Evolutionary conservation across 139 green algal genomes (phyloP).

Genomic region (Diplosphaera chodatii): DNA sequence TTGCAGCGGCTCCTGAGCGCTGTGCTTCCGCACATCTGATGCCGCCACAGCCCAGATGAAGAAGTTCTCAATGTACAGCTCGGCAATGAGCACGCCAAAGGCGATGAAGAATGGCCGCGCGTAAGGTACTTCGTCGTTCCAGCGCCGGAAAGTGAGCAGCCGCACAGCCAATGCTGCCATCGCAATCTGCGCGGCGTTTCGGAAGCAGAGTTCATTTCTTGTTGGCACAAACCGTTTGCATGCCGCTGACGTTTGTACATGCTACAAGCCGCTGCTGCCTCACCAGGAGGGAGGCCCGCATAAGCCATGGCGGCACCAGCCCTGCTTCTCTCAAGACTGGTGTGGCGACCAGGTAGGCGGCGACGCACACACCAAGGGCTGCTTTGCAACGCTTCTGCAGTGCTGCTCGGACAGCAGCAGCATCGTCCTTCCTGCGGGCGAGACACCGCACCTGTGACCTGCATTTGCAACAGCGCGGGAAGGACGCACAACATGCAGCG

Average conservation of each 20-base stretch:
- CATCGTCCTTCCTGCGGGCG: background rate
- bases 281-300: background rate
- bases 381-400: background rate
- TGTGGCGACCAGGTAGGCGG: background rate
- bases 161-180: background rate
- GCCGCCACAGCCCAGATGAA: conserved; percentile 13
- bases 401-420: no score
- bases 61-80: conserved; percentile 11
- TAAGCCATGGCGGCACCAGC: background rate
- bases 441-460: no score
- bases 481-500: no score
- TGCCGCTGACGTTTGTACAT: no score
- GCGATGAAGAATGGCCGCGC: conserved; percentile 10
- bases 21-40: conserved; percentile 57
- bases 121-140: conserved; percentile 11
- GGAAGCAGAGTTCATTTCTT: no score
- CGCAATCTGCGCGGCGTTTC: background rate
- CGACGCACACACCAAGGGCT: background rate
- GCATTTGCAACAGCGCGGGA: no score
- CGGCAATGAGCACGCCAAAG: conserved; percentile 7
- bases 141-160: background rate
- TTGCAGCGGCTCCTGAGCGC: conserved; percentile 47
- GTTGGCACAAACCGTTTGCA: no score
- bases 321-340: background rate
- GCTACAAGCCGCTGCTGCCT: no score